Conservation (phyloP, 176 grass and related monocot genomes). For the Aechmea fasciata region DNA sequence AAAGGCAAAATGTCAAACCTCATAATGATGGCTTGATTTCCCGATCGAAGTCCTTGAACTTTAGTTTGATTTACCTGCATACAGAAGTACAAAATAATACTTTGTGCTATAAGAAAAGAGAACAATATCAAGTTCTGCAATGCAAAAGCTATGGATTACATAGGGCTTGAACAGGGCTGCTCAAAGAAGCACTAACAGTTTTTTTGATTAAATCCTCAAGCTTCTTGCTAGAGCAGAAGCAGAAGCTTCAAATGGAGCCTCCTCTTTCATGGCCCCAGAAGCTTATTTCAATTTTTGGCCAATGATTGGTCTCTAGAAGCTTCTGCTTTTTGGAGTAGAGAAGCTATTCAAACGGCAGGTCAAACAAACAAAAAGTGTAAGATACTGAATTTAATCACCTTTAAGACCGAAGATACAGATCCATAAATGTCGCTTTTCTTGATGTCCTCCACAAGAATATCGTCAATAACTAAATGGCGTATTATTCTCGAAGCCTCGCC, state of each 20-base stretch:
- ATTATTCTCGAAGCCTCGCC: slow-evolving; percentile 65
- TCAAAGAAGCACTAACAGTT: too few relatives aligned
- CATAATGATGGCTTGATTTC: slow-evolving; percentile 44
- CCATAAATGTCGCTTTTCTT: slow-evolving; percentile 73
- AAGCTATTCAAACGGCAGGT: not conserved
- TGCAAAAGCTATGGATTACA: not conserved
- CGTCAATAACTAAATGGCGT: slow-evolving; percentile 60
- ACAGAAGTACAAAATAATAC: not conserved
- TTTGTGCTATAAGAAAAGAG: not conserved
- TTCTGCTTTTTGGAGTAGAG: slow-evolving; percentile 8
- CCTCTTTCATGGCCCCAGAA: too few relatives aligned
- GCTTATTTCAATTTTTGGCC: too few relatives aligned
- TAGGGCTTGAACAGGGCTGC: not conserved
- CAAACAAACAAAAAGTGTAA: slow-evolving; percentile 8
- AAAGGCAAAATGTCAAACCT: slow-evolving; percentile 46
- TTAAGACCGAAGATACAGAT: slow-evolving; percentile 71
- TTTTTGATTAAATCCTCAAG: too few relatives aligned
- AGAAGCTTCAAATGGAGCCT: too few relatives aligned
- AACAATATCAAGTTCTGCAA: slow-evolving; percentile 3
- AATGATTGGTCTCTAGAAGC: too few relatives aligned
- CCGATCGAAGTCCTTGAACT: slow-evolving; percentile 33
- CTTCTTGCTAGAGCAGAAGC: too few relatives aligned
- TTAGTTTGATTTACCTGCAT: slow-evolving; percentile 53
- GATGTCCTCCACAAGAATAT: slow-evolving; percentile 71
- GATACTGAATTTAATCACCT: slow-evolving; percentile 30